Base-by-base conservation (phyloP, 2,329 filamentous ascomycete species). In the Camptophora hylomeconis region DNA sequence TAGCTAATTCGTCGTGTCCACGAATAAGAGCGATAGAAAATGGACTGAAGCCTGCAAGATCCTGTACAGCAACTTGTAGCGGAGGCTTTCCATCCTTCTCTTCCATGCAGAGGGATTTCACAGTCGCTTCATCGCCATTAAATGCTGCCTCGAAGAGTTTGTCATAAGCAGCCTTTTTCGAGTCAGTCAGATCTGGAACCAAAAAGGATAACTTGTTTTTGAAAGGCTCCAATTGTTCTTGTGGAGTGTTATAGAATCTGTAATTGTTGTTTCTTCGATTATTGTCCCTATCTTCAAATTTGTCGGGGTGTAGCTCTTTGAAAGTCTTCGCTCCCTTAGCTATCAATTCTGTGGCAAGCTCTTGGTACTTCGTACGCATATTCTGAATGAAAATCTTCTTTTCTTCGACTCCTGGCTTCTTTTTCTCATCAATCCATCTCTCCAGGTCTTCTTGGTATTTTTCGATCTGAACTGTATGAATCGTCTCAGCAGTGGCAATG, bases 1-100 rank as follows among this genome's bases (percentile, higher is more conserved):
- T 65, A 1, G 80, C 79, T 8, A 75, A 56, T 1, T 72, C 62
- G 24, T 65, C 51, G 41, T 87, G 75, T 0, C 76, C 75, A 15
- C 67, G 67, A 4, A 77, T 47, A 25, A 80, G 66, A 1, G 80
- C 75, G 27, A 89, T 56, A 0, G 69, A 70, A 45, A 87, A 82
- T 0, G 78, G 74, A 7, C 57, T 69, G 35, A 74, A 63, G 2
- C 44, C 36, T 3, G 50, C 41, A 1, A 42, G 35, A 44, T 83
- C 78, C 2, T 37, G 41, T 1, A 75, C 65, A 0, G 75, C 66
- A 31, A 83, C 66, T 38, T 72, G 64, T 22, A 89, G 58, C 1
- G 79, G 77, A 0, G 63, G 53, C 29, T 74, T 60, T 4, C 63
- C 53, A 22, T 36, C 63, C 69, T 74, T 80, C 2, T 66, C 54